Percentiles rank a stretch among this genome's conserved stretches.
Evolutionary conservation across 768 basidiomycete species (phyloP).

Genomic region (Cubamyces lactineus): DNA sequence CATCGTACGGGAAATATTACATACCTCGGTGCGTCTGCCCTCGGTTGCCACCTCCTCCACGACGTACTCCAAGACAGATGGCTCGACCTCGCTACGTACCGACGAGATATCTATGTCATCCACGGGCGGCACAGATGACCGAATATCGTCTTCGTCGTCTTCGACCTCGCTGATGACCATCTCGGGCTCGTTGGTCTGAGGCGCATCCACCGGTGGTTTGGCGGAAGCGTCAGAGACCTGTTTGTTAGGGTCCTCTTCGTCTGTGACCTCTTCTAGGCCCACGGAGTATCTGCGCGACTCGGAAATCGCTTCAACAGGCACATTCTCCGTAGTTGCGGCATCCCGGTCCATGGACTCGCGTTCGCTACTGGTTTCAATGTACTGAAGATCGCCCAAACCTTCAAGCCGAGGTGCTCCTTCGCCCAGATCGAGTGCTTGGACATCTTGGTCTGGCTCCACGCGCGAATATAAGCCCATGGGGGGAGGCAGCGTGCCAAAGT

Average conservation of each 20-base stretch:
- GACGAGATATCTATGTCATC: constrained; percentile 6
- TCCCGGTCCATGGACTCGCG: background rate
- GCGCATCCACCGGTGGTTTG: background rate
- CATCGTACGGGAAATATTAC: constrained; percentile 5
- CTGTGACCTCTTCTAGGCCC: constrained; percentile 8
- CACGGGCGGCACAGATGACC: background rate
- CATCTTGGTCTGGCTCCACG: background rate
- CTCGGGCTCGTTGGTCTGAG: background rate
- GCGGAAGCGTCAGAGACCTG: background rate
- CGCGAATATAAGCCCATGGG: background rate
- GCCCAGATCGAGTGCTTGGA: background rate
- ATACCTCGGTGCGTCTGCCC: constrained; percentile 38
- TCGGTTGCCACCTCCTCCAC: constrained; percentile 41
- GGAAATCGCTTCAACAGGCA: background rate
- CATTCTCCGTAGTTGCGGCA: background rate
- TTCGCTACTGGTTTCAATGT: too few species aligned
- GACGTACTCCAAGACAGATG: constrained; percentile 23
- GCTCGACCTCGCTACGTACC: background rate
- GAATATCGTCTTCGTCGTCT: constrained; percentile 11
- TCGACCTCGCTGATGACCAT: constrained; percentile 7
- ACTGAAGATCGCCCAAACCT: background rate
- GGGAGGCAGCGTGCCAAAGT: constrained; percentile 27
- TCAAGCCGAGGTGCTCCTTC: background rate
- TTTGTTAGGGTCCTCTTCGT: background rate
- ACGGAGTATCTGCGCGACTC: constrained; percentile 1